Base-by-base conservation (phyloP, 331 rosid species). In the Ulmus americana region DNA sequence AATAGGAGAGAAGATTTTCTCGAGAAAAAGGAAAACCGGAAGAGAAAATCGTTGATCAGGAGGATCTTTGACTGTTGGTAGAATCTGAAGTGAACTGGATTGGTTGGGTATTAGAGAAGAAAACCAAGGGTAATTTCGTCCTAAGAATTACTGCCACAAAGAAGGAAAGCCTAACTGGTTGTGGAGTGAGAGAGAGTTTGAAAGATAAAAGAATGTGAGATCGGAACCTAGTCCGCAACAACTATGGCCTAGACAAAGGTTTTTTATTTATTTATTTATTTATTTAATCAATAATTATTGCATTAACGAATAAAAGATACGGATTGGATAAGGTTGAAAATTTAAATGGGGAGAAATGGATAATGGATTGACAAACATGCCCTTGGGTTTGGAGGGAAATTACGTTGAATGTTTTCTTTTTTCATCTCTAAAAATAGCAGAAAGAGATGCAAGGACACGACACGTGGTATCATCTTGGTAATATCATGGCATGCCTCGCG, bases 51-150 rank as follows among this genome's bases (percentile, higher is more conserved):
- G 62, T 60, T 45, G 75, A 73, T 65, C 61, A 40, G 71, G 79
- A 79, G 94, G 61, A 78, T 75, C 84, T 88, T 86, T 83, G 95
- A 88, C 94, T 77, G 74, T 56, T 73, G 84, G 42, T 54, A 67
- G 86, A 82, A 81, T 79, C 86, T 46, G 58, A 70, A 71, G 67
- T 65, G 71, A 70, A 54, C 40, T 63, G 72, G 76, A 68, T 13
- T 10, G 20, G 57, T 38, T 69, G 56, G 62, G 74, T 42, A 70
- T 66, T 78, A 49, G 55, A 42, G n/a, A n/a, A 1, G 39, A 49
- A 66, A 48, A 47, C 0, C 18, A 60, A 72, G 90, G 88, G 85
- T 46, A 79, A 18, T 80, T 71, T 79, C 67, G 88, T 82, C 87
- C 42, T 28, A 16, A 52, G 7, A 8, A 46, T 11, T 7, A 78